Conservation (phyloP, 352 stramenopile species). For the Phytophthora pistaciae region DNA sequence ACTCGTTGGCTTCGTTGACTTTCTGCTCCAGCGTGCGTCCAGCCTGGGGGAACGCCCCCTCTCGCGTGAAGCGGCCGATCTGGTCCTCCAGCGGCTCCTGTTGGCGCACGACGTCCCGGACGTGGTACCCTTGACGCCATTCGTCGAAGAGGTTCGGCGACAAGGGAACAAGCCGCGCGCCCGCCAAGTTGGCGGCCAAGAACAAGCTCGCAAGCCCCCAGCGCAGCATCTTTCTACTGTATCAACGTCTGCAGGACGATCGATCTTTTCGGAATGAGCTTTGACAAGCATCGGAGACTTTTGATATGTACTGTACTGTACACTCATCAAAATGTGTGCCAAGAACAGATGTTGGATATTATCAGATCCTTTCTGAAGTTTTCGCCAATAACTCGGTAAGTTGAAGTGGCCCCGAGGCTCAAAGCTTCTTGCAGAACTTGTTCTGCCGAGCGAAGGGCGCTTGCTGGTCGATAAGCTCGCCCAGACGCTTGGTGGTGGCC, state of each 20-base stretch:
- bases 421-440: slow-evolving; percentile 64
- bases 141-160: slow-evolving; percentile 35
- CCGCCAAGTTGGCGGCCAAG: neutral
- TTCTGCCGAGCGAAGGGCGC: slow-evolving; percentile 48
- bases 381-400: too few relatives aligned
- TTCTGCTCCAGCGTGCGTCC: slow-evolving; percentile 54
- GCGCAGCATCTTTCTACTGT: neutral
- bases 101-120: slow-evolving; percentile 41
- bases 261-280: slow-evolving; percentile 13
- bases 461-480: slow-evolving; percentile 76
- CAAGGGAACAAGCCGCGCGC: slow-evolving; percentile 11
- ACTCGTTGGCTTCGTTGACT: slow-evolving; percentile 49
- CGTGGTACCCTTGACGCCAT: slow-evolving; percentile 30
- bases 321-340: slow-evolving; percentile 22
- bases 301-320: too few relatives aligned
- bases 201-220: slow-evolving; percentile 11
- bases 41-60: slow-evolving; percentile 43
- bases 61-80: slow-evolving; percentile 43
- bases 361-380: slow-evolving; percentile 14
- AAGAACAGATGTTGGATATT: neutral
- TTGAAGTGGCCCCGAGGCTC: slow-evolving; percentile 15
- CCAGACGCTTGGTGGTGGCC: slow-evolving; percentile 59
- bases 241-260: neutral
- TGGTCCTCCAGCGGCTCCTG: slow-evolving; percentile 34
- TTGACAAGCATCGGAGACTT: slow-evolving; percentile 17